phyloP scores from a whole-genome alignment of 805 yeast genomes.

The Ogataea pilisensis region DNA sequence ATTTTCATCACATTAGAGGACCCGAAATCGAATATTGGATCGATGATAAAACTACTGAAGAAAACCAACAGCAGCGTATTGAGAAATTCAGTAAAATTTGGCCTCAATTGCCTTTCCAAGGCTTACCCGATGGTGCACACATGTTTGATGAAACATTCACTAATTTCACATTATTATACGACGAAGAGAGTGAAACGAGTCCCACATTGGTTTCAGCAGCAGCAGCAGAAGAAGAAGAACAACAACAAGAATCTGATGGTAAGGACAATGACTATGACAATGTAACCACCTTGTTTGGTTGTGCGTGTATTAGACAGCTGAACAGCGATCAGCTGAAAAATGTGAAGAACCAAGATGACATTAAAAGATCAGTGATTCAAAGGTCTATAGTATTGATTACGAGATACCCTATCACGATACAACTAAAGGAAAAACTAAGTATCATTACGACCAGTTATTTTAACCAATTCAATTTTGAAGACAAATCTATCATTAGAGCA shows the following conservation, averaged over 20 bases:
- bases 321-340: constrained; percentile 49
- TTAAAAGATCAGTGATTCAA: constrained; percentile 74
- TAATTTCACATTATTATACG: constrained; percentile 78
- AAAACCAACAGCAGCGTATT: constrained; percentile 30
- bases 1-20: constrained; percentile 87
- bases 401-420: constrained; percentile 81
- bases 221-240: too few species aligned
- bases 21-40: constrained; percentile 95
- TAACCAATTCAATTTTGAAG: constrained; percentile 71
- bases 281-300: constrained; percentile 81
- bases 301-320: constrained; percentile 88
- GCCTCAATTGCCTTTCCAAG: constrained; percentile 90
- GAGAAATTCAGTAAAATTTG: constrained; percentile 46
- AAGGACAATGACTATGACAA: constrained; percentile 17
- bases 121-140: constrained; percentile 95
- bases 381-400: constrained; percentile 82
- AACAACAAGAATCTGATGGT: constrained; percentile 29
- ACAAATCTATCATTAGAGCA: constrained; percentile 61
- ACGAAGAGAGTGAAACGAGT: constrained; percentile 43
- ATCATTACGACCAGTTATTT: constrained; percentile 86
- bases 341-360: constrained; percentile 28
- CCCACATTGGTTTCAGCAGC: constrained; percentile 37
- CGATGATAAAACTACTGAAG: constrained; percentile 34
- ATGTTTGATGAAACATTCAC: constrained; percentile 90
- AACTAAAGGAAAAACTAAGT: constrained; percentile 83